Base-by-base conservation (phyloP, 2,329 filamentous ascomycete genomes). In the Phoma sp. region DNA sequence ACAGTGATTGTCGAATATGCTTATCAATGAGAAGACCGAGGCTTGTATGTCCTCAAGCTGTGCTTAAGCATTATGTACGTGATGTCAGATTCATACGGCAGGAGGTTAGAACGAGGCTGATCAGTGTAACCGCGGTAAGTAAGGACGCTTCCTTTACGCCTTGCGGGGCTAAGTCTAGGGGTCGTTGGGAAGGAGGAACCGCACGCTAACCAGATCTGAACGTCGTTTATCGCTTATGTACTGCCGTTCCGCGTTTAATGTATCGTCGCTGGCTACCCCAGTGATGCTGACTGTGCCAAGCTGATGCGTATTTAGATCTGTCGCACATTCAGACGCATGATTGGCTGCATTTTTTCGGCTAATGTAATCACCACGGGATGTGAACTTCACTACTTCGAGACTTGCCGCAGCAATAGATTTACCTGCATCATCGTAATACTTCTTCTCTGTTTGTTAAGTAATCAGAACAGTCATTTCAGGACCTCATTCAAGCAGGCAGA, bases 131-230 rank as follows among this genome's bases (percentile, higher is more conserved):
- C 18, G 18, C 18, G 18, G 18, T 18, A 18, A 18, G 18, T 18
- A 18, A 18, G 18, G 18, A 18, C 18, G 18, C 18, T 2, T 18
- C 18, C 18, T 18, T 18, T 18, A 18, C 39, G 52, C 40, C 45
- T 54, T 36, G 45, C 46, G 45, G 46, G 45, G 52, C 46, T 45
- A 23, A 23, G 23, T 9, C 37, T 38, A 14, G 13, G 38, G 8
- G 27, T 9, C 11, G 14, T 35, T 41, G 13, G 14, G 30, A 38
- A 52, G 10, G 48, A 35, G 36, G 8, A 35, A 39, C 27, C 36
- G 37, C 22, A 13, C 13, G 7, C 36, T 40, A 11, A 13, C 6
- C 25, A 35, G 46, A 39, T 36, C n/a, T 37, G 35, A 36, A 35
- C 8, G 7, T 10, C 14, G 18, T 18, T 18, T 18, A 18, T 18